These are phyloP conservation scores for Beverwykella pulmonaria DNA, from an alignment of 495 filamentous ascomycete genomes.

Conservation along the genomic window DNA sequence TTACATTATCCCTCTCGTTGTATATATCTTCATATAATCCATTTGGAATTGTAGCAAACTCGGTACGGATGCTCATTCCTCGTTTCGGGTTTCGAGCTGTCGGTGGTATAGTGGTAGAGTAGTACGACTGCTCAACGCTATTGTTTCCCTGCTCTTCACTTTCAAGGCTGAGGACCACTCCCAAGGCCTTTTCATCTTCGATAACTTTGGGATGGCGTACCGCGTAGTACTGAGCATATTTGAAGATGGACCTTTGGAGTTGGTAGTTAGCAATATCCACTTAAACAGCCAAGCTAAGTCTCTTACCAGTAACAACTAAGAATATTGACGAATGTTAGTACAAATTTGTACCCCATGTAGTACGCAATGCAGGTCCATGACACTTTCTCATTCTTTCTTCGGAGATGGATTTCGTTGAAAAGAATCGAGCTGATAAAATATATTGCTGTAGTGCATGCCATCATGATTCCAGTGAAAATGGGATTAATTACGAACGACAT, in stretches of 20 bases:
- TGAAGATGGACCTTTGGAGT: conserved; percentile 40
- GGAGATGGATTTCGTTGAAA: conserved; percentile 54
- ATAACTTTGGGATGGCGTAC: conserved; percentile 50
- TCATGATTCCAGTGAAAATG: conserved; percentile 43
- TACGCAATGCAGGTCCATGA: conserved; percentile 42
- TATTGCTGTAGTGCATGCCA: conserved; percentile 44
- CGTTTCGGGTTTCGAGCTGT: too few relatives aligned
- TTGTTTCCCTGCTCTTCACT: too few relatives aligned
- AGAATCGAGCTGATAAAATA: conserved; percentile 49
- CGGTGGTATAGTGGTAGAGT: too few relatives aligned
- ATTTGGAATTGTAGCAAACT: too few relatives aligned
- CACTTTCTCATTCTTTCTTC: conserved; percentile 48
- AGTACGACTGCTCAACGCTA: too few relatives aligned
- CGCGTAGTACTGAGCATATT: conserved; percentile 52
- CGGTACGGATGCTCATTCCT: too few relatives aligned
- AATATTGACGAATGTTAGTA: conserved; percentile 50
- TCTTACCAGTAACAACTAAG: too few relatives aligned
- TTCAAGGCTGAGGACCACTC: too few relatives aligned
- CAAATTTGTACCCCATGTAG: conserved; percentile 51
- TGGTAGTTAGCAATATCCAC: not conserved
- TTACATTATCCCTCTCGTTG: too few relatives aligned
- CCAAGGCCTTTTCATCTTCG: conserved; percentile 50
- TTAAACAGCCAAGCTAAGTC: conserved; percentile 50
- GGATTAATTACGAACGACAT: conserved; percentile 52
- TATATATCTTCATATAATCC: too few relatives aligned